Evolutionary conservation across 2,329 filamentous ascomycete genomes (phyloP).

Genomic region (Arachnopeziza araneosa): DNA sequence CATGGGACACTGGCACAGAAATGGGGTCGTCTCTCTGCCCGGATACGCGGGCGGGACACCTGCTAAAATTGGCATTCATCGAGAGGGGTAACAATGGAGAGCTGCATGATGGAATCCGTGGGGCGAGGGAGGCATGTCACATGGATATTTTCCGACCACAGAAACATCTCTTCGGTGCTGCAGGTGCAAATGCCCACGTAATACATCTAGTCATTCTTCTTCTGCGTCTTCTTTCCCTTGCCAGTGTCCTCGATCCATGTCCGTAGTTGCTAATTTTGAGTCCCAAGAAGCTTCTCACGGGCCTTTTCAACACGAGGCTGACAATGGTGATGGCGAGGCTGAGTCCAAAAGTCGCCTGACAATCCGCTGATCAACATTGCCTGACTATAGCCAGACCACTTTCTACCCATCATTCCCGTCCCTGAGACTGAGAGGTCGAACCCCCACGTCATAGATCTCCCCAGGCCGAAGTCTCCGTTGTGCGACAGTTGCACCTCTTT

Average conservation of each 20-base stretch:
- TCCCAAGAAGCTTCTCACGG: too few relatives aligned
- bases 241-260: too few relatives aligned
- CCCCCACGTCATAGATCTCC: neutral
- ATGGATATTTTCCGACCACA: neutral
- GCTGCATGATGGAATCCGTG: neutral
- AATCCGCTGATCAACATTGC: neutral
- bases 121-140: neutral
- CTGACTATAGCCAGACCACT: too few relatives aligned
- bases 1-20: too few relatives aligned
- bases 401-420: too few relatives aligned
- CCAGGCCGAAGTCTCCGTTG: neutral
- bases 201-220: neutral
- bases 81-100: too few relatives aligned
- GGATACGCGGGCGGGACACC: too few relatives aligned
- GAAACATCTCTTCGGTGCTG: neutral
- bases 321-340: neutral
- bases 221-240: too few relatives aligned
- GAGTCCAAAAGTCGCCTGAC: neutral
- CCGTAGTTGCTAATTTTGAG: too few relatives aligned
- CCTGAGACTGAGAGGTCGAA: too few relatives aligned
- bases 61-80: too few relatives aligned
- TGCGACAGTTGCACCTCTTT: neutral
- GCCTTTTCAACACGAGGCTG: neutral
- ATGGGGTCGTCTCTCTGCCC: too few relatives aligned
- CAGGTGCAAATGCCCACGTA: neutral